Base-by-base conservation (phyloP, 257 asterid genomes). In the Fraxinus cuspidata region DNA sequence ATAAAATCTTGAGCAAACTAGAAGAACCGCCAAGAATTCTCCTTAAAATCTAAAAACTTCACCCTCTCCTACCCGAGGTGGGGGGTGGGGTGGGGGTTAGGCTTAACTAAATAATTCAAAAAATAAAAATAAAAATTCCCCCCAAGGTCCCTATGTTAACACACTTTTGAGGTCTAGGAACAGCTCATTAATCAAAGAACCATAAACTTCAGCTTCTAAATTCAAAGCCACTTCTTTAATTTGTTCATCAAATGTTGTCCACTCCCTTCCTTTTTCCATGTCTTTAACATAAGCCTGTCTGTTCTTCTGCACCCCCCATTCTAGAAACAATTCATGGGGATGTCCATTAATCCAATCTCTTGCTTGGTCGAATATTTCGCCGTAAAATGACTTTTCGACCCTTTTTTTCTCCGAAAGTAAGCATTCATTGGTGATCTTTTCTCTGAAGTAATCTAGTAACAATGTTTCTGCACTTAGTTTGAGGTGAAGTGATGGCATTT, bases 231-330 rank as follows among this genome's bases (percentile, higher is more conserved):
- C 83, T 51, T 84, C 91, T 44, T 82, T 34, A 27, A 53, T 83
- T 84, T 91, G 94, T 72, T 84, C 73, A 65, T 83, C 85, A 69
- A 78, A 76, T n/a, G 68, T 77, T 79, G 72, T 90, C 97, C 97
- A 94, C 44, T 83, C 80, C 58, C 88, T 89, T 38, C 81, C 78
- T n/a, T 74, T 86, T 73, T 92, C 97, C 90, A 92, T 90, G 21
- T 87, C 99, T 5, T 72, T 76, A 31, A 92, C 64, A 73, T 87
- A 92, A 16, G 87, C 81, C 70, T 77, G 81, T 74, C 92, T 83
- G 71, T 89, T 88, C 86, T 81, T 80, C 76, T 82, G 74, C 77
- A 85, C 90, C 31, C 79, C 88, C 91, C 94, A 86, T 21, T 83
- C 94, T 32, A 82, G 21, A 58, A 80, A 35, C 35, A 76, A 28